Evolutionary conservation across 345 rosid species (phyloP), one percentile per base, ranked within the genome.

Genomic region (Gossypium turneri): DNA sequence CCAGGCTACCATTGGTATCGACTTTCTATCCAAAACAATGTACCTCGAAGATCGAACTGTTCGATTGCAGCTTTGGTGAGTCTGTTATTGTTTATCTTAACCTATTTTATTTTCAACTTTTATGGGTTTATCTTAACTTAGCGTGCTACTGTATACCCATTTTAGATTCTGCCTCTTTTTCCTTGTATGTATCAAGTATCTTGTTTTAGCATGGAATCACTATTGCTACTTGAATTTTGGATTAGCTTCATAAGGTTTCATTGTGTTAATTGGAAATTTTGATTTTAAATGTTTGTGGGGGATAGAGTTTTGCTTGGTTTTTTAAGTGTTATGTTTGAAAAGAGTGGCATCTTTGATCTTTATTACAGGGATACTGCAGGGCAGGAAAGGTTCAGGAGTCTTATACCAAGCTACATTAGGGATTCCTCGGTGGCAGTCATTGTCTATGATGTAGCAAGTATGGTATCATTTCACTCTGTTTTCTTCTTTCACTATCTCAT

Each of bases 351-450:
- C 38, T 56, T 69, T 29, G 2, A 64, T 67, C 50, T 67, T 41
- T 57, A 8, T 43, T 19, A 27, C 86, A 91, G 97, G 97, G 97
- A 91, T 80, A 91, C 97, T 34, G 97, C 97, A 22, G 97, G 97
- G 47, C 97, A 91, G 80, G 97, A 91, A 84, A 81, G 92, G 74
- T 91, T 91, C 79, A 90, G 97, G 83, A 91, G 97, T 87, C 97
- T 91, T 73, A 91, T 91, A 81, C 97, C 97, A 2, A 91, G 97
- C 79, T 91, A 91, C 48, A 91, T 91, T 53, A 84, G 97, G 84
- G 97, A 91, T 74, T 91, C 97, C 38, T 91, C 97, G 29, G 97
- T 91, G 52, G 97, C 97, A 50, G 97, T 91, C 80, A 91, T 91
- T 73, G 97, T 91, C 10, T 91, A 83, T 81, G 97, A 91, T 81